Conservation (phyloP, 768 basidiomycete species). For the Trametopsis cervina region DNA sequence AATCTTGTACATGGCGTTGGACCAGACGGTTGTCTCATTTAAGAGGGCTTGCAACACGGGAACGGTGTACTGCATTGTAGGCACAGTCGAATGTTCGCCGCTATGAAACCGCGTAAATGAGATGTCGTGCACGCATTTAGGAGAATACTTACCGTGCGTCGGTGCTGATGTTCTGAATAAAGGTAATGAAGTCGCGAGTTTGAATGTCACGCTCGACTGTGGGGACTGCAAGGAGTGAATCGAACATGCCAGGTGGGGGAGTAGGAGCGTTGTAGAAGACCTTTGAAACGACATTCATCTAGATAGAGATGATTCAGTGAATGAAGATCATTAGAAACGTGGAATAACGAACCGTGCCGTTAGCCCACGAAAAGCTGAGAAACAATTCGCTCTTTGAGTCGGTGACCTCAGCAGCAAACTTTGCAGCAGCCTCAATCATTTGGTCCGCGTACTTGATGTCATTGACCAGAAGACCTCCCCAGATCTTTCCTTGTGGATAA, state of each 20-base stretch:
- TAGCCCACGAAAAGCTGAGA: constrained; percentile 42
- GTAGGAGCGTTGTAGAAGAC: constrained; percentile 3
- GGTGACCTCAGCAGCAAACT: constrained; percentile 32
- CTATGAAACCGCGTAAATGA: no score
- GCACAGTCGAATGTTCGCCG: no score
- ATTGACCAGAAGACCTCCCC: constrained; percentile 46
- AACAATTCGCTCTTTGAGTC: constrained; percentile 46
- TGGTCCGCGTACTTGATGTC: constrained; percentile 13
- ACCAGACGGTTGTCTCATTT: constrained; percentile 37
- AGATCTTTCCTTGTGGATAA: constrained; percentile 47
- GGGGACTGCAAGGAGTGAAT: background rate
- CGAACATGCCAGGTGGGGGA: constrained; percentile 1
- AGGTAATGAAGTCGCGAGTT: no score
- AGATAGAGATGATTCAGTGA: no score
- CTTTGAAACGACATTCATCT: no score
- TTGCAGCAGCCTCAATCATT: constrained; percentile 29
- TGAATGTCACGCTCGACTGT: background rate
- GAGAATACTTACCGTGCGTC: no score
- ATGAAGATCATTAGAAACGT: no score
- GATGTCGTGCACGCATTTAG: no score
- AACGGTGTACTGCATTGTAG: no score
- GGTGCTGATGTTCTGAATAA: no score
- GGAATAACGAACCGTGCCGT: no score
- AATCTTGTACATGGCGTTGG: no score
- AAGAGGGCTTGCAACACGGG: constrained; percentile 32